phyloP scores from a whole-genome alignment of 2,329 filamentous ascomycete species.

The Cladophialophora carrionii region DNA sequence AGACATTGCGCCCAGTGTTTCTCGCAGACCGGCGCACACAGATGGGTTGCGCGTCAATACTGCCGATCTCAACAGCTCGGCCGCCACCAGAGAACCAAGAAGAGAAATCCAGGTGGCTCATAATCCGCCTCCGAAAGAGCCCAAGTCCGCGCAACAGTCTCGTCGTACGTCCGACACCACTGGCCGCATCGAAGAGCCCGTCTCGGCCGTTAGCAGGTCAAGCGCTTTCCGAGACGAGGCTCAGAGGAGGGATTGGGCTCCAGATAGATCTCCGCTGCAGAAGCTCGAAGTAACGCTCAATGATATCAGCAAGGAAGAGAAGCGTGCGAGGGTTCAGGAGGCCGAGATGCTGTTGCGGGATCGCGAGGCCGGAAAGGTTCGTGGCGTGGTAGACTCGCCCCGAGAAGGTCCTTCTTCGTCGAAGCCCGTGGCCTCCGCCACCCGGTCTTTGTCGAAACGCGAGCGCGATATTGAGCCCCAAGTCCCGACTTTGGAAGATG shows the following conservation, averaged over 20 bases:
- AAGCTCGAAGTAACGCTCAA: conserved; percentile 88
- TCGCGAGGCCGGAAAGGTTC: conserved; percentile 40
- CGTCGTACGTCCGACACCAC: conserved; percentile 21
- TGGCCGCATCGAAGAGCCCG: conserved; percentile 25
- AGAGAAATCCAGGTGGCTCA: conserved; percentile 22
- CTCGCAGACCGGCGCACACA: conserved; percentile 24
- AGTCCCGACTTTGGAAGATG: conserved; percentile 39
- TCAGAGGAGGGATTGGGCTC: conserved; percentile 61
- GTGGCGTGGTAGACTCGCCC: conserved; percentile 10
- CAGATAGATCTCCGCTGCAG: conserved; percentile 87
- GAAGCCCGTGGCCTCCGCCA: conserved; percentile 8
- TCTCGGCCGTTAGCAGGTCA: conserved; percentile 31
- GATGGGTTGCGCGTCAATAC: conserved; percentile 29
- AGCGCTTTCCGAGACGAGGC: conserved; percentile 37
- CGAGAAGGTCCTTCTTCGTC: conserved; percentile 5
- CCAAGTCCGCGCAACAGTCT: conserved; percentile 20
- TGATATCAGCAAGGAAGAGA: conserved; percentile 95
- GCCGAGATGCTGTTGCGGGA: conserved; percentile 76
- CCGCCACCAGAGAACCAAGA: conserved; percentile 7
- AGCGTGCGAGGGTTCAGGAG: conserved; percentile 79
- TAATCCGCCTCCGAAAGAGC: conserved; percentile 3
- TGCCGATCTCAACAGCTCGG: conserved; percentile 20
- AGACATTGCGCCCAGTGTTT: conserved; percentile 1
- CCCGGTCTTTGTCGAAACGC: conserved; percentile 15
- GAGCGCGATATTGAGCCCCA: conserved; percentile 20